Percentiles rank a stretch among this genome's conserved stretches.
These are phyloP conservation scores for Corrigiola litoralis DNA, from an alignment of 179 eudicot genomes.

Conservation along the genomic window DNA sequence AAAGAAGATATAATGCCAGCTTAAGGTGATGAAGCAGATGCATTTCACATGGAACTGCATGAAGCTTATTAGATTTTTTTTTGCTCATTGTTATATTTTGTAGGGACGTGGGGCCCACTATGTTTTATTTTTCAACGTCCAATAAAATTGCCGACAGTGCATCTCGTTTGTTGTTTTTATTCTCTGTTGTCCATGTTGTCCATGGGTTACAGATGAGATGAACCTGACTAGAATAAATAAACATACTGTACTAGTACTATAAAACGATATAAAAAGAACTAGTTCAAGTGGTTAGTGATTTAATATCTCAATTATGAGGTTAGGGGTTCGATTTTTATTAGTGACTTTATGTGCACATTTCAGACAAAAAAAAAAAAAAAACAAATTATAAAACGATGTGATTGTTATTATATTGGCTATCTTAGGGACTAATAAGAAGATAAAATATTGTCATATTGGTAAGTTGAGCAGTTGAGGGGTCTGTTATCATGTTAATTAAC, in stretches of 20 bases:
- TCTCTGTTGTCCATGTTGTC: too few species aligned
- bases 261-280: not conserved
- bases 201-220: not conserved
- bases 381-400: too few species aligned
- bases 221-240: not conserved
- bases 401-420: too few species aligned
- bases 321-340: too few species aligned
- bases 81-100: not conserved
- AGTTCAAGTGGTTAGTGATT: not conserved
- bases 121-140: not conserved
- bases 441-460: not conserved
- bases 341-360: too few species aligned
- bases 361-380: too few species aligned
- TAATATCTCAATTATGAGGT: not conserved
- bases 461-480: conserved; percentile 15
- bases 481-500: not conserved
- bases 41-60: not conserved
- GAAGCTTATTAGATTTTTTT: not conserved
- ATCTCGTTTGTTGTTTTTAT: not conserved
- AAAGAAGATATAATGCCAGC: not conserved
- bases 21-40: not conserved
- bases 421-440: conserved; percentile 12
- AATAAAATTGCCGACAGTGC: conserved; percentile 9
- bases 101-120: not conserved
- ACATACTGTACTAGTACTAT: too few species aligned